Evolutionary conservation across 2,329 filamentous ascomycete species (phyloP), one percentile per base, ranked within the genome.

Genomic region (Cladophialophora chaetospira): DNA sequence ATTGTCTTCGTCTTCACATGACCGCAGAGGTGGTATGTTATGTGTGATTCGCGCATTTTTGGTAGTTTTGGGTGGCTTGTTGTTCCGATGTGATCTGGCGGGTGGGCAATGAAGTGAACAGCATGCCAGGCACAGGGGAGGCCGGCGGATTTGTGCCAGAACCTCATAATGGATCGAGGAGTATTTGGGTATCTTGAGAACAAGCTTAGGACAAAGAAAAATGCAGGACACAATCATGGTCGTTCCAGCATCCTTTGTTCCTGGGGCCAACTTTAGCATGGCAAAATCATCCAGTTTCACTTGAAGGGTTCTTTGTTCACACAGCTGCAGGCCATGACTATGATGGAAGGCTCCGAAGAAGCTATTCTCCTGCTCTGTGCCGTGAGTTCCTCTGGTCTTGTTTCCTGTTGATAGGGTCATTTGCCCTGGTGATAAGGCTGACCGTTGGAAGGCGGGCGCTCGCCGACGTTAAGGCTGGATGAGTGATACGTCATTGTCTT

Each of bases 21-120:
- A 10, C 63, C 63, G 47, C 63, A 65, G 44, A 65, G 40, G 31
- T 60, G 38, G 33, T 62, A 51, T 29, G 62, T 60, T 5, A 40
- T 58, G 35, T 62, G 55, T 17, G 50, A 53, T 36, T 61, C 50
- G 45, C 63, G 63, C 62, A 64, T 64, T 11, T 49, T 54, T 17
- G 25, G 19, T 23, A 6, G 23, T 40, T 17, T 28, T 44, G 6
- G 19, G 21, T 44, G 4, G 21, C 10, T 3, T 42, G 38, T 19
- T 19, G 19, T 8, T 23, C 19, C 15, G 36, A 9, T 40, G 36
- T 6, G 17, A 19, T 21, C 4, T 15, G 36, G 4, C 15, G 36
- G 13, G 3, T 19, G 36, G 17, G 13, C 17, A 21, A 3, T 40
- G 36, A 11, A 21, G 2, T 40, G 36, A 11, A 21, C 36, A 19